Conservation (phyloP, 768 basidiomycete genomes). For the Lentinula raphanica region DNA sequence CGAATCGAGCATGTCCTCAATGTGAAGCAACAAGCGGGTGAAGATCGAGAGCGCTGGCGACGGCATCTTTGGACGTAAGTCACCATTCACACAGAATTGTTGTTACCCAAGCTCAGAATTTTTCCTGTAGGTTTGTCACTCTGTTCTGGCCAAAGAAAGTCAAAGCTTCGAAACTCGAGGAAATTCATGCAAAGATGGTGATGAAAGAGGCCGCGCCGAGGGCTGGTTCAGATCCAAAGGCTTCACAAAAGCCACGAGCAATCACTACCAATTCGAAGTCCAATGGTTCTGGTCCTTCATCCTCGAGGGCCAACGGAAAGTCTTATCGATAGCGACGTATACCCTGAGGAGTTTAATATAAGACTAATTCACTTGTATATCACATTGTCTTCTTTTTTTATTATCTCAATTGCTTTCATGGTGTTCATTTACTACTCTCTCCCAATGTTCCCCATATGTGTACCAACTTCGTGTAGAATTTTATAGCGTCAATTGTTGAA, state of each 20-base stretch:
- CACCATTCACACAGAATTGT: neutral
- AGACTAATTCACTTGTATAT: slow-evolving; percentile 18
- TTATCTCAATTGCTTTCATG: slow-evolving; percentile 11
- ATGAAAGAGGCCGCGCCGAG: slow-evolving; percentile 76
- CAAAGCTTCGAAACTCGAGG: slow-evolving; percentile 86
- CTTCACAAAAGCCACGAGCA: slow-evolving; percentile 57
- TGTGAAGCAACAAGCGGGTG: slow-evolving; percentile 70
- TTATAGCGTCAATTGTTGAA: slow-evolving; percentile 11
- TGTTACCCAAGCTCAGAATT: neutral
- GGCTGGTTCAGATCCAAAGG: slow-evolving; percentile 43
- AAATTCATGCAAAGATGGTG: slow-evolving; percentile 95
- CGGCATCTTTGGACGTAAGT: slow-evolving; percentile 96
- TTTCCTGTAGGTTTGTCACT: slow-evolving; percentile 71
- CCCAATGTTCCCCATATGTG: slow-evolving; percentile 5
- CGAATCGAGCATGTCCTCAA: slow-evolving; percentile 84
- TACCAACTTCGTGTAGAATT: slow-evolving; percentile 10
- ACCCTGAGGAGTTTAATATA: slow-evolving; percentile 9
- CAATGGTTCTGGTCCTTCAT: slow-evolving; percentile 41
- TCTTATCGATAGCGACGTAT: slow-evolving; percentile 44
- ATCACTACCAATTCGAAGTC: slow-evolving; percentile 40
- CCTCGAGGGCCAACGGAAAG: slow-evolving; percentile 57
- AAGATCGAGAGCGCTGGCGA: slow-evolving; percentile 83
- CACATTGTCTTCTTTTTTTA: slow-evolving; percentile 13
- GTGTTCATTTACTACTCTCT: neutral
- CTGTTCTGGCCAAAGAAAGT: slow-evolving; percentile 98